Evolutionary conservation across 2,329 filamentous ascomycete genomes (phyloP).

Genomic region (Rutstroemia sp.): DNA sequence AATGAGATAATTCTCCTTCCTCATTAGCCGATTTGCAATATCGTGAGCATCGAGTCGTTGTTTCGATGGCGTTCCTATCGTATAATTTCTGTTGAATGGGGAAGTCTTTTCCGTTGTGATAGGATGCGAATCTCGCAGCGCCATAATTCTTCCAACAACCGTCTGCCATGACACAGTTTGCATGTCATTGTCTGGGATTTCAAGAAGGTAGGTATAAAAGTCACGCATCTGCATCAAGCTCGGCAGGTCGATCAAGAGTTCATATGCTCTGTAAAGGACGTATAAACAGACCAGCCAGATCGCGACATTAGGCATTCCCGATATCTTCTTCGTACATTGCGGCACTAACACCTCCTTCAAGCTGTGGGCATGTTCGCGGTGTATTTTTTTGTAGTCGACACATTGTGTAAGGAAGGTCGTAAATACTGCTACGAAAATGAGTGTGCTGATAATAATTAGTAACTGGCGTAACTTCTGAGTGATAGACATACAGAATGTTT

Average conservation of each 20-base stretch:
- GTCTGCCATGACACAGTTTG: constrained; percentile 70
- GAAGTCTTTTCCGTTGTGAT: constrained; percentile 55
- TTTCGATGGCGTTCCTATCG: constrained; percentile 71
- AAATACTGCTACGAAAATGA: constrained; percentile 61
- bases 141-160: constrained; percentile 62
- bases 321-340: constrained; percentile 44
- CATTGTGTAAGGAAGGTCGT: constrained; percentile 62
- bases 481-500: constrained; percentile 44
- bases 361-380: constrained; percentile 37
- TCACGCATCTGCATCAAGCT: constrained; percentile 57
- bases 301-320: constrained; percentile 31
- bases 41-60: constrained; percentile 93
- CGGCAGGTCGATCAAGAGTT: constrained; percentile 50
- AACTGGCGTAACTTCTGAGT: constrained; percentile 1
- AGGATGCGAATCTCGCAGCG: constrained; percentile 61
- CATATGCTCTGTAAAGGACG: constrained; percentile 53
- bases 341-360: constrained; percentile 46
- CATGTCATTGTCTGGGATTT: constrained; percentile 61
- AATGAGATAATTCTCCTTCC: constrained; percentile 93
- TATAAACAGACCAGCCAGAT: constrained; percentile 58
- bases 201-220: constrained; percentile 62
- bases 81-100: constrained; percentile 48
- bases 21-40: constrained; percentile 94
- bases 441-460: constrained; percentile 38
- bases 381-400: constrained; percentile 56